Percentiles rank a stretch among this genome's conserved stretches.
These are phyloP conservation scores for Pugionium cornutum DNA, from an alignment of 345 rosid genomes.

Conservation along the genomic window DNA sequence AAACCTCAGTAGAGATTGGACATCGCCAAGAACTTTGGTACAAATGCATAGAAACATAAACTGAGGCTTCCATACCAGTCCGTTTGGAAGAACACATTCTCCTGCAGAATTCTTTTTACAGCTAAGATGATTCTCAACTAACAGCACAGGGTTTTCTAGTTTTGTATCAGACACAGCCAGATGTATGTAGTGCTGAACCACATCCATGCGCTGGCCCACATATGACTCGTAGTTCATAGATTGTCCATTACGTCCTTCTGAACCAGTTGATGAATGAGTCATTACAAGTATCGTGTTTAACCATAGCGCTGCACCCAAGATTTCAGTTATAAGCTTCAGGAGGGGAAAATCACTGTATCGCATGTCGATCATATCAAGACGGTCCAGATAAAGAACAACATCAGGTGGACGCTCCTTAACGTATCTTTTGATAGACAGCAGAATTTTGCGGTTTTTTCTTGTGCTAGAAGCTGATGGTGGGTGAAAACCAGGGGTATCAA, in stretches of 20 bases:
- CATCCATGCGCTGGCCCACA: slow-evolving; percentile 62
- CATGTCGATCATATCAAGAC: slow-evolving; percentile 66
- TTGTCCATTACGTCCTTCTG: slow-evolving; percentile 73
- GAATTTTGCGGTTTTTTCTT: slow-evolving; percentile 71
- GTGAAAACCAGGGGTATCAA: slow-evolving; percentile 89
- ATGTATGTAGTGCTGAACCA: slow-evolving; percentile 73
- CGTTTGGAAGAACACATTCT: slow-evolving; percentile 78
- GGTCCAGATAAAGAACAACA: slow-evolving; percentile 75
- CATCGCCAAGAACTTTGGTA: slow-evolving; percentile 80
- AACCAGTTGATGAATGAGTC: slow-evolving; percentile 75
- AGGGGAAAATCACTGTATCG: slow-evolving; percentile 71
- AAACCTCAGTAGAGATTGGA: slow-evolving; percentile 60
- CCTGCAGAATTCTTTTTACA: slow-evolving; percentile 72
- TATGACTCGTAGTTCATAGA: slow-evolving; percentile 69
- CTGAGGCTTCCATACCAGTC: slow-evolving; percentile 78
- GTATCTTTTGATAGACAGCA: slow-evolving; percentile 66
- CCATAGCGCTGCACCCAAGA: slow-evolving; percentile 80
- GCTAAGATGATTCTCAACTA: slow-evolving; percentile 80
- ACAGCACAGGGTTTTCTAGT: slow-evolving; percentile 71
- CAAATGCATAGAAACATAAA: slow-evolving; percentile 66
- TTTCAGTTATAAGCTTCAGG: slow-evolving; percentile 73
- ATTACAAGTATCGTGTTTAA: slow-evolving; percentile 83
- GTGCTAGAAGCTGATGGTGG: slow-evolving; percentile 53
- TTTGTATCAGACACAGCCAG: slow-evolving; percentile 69
- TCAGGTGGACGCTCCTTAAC: slow-evolving; percentile 80